Conservation (phyloP, 257 asterid genomes). For the Solanum rostratum region DNA sequence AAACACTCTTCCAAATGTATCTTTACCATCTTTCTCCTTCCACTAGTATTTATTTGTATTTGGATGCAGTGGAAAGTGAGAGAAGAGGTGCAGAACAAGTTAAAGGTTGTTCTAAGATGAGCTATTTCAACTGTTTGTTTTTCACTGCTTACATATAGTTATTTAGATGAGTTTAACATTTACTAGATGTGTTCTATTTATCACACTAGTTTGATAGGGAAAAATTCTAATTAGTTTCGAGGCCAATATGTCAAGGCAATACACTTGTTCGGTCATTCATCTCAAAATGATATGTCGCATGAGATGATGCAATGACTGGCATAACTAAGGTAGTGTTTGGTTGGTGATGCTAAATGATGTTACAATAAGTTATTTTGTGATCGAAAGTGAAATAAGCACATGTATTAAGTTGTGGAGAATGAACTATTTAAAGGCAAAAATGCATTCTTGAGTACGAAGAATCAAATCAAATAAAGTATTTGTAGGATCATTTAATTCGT, state of each 20-base stretch:
- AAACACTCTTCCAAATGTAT: background rate
- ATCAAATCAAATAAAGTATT: background rate
- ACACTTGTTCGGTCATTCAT: too few species aligned
- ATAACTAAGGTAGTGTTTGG: too few species aligned
- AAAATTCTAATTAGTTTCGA: background rate
- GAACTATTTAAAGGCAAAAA: background rate
- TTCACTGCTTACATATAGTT: background rate
- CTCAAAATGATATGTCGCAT: too few species aligned
- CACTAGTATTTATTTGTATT: background rate
- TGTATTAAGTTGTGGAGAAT: background rate
- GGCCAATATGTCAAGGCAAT: background rate
- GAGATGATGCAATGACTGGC: too few species aligned
- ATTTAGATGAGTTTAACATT: background rate
- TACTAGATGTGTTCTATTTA: background rate
- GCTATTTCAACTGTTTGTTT: background rate
- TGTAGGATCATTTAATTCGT: too few species aligned
- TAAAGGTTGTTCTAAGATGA: slow-evolving; percentile 82
- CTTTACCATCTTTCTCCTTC: background rate
- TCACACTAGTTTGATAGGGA: background rate
- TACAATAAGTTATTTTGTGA: background rate
- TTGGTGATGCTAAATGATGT: too few species aligned
- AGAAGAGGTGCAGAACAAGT: slow-evolving; percentile 70
- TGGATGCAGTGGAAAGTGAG: slow-evolving; percentile 78
- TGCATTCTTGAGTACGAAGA: background rate
- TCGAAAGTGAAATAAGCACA: too few species aligned